Evolutionary conservation across 2,329 filamentous ascomycete genomes (phyloP).

Genomic region (Trichophyton schoenleinii): DNA sequence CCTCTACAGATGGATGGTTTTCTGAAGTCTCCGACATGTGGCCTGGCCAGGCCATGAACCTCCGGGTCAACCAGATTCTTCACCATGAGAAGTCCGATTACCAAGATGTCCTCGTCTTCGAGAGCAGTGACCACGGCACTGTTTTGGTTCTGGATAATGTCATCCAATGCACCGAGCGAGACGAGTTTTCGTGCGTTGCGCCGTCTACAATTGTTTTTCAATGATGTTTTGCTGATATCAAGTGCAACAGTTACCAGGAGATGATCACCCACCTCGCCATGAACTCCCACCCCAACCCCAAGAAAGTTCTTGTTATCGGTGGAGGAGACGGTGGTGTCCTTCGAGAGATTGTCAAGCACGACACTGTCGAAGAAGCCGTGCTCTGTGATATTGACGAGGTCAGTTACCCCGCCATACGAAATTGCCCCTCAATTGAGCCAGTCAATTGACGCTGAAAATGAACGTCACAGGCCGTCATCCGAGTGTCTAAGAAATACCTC

Average conservation of each 20-base stretch:
- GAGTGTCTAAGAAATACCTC: conserved; percentile 95
- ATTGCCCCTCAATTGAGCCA: not conserved
- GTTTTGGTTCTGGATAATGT: conserved; percentile 97
- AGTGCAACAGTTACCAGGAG: conserved; percentile 64
- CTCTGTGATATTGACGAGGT: conserved; percentile 98
- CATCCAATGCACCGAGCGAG: conserved; percentile 95
- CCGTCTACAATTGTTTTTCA: conserved; percentile 6
- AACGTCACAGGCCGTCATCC: conserved; percentile 64
- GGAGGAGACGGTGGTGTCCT: conserved; percentile 95
- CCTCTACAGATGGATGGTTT: conserved; percentile 88
- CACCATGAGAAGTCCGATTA: conserved; percentile 99
- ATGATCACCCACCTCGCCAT: conserved; percentile 99
- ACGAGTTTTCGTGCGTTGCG: conserved; percentile 70
- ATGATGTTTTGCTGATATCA: not conserved
- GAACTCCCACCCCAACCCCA: conserved; percentile 95
- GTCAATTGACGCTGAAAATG: not conserved
- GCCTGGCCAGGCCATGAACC: conserved; percentile 97
- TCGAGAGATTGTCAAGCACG: conserved; percentile 98
- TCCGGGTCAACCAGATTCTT: conserved; percentile 92
- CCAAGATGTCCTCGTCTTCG: conserved; percentile 97
- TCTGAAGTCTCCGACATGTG: conserved; percentile 98
- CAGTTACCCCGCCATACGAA: conserved; percentile 11
- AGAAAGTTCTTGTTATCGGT: conserved; percentile 96
- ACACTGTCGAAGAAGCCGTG: conserved; percentile 85
- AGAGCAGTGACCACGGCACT: conserved; percentile 92